Evolutionary conservation across 108 stramenopile species (phyloP), one percentile per base, ranked within the genome.

Genomic region (Skeletonema costatum): DNA sequence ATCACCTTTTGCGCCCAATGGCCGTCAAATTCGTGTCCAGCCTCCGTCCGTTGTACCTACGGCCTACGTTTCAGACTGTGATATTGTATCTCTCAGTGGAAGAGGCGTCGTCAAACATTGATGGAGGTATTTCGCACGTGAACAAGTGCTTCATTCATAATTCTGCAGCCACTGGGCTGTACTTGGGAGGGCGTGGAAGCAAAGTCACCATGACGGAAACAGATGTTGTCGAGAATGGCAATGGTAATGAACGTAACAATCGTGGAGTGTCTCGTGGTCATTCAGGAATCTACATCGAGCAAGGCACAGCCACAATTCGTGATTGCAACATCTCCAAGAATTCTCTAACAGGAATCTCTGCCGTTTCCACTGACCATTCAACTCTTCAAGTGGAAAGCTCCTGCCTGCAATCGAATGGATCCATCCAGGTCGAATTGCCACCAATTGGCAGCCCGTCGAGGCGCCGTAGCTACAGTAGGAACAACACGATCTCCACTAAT

Each of bases 151-250:
- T 79, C 60, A 71, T 94, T 65, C 90, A 92, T 66, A 88, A 89
- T 51, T 94, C 88, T 67, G 93, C 93, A 1, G 93, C 93, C 39
- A 94, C 93, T 16, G 93, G 93, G 13, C 56, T 94, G 14, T 94
- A 94, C 65, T 72, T 94, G 13, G 93, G 93, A 58, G 91, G 91
- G 9, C 9, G 77, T 30, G 89, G 86, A 41, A 92, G 87, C 64
- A 59, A 38, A 25, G 87, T 86, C 10, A 72, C 41, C 7, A 68
- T 94, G 10, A 73, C 84, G 5, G 63, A 68, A 14, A 83, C 87
- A 32, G 93, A 94, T 75, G 86, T 94, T 17, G 64, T 89, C 31
- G 66, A 78, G 11, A 92, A 92, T 78, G 93, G 93, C 11, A 80
- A 83, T 75, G 93, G 93, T 4, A 91, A 90, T 66, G 62, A 66